Evolutionary conservation across 768 basidiomycete genomes (phyloP), one percentile per base, ranked within the genome.

Genomic region (Leccinum aurantiacum): DNA sequence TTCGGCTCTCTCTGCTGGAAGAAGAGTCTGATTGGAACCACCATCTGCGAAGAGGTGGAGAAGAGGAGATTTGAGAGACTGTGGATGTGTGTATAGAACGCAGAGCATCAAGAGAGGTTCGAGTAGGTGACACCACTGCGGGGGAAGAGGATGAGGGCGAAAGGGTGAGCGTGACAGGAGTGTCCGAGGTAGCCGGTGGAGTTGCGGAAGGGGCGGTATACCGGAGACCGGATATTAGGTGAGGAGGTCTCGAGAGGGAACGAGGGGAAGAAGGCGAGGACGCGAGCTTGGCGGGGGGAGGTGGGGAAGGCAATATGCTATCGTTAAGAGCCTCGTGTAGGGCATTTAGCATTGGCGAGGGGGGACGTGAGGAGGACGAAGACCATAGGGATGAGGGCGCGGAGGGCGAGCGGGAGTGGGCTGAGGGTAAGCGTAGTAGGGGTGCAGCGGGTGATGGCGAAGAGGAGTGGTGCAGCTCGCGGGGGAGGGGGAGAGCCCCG

Each of bases 181-280:
- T 61, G 44, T 52, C 64, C 44, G 62, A 65, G 11, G 68, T 77
- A 66, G 13, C 78, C 0, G 86, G 83, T 14, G 88, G 73, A 1
- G 85, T 83, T 6, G 85, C 76, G 7, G 83, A 87, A 25, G 89
- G 88, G 25, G 88, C 79, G 0, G 88, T 84, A 2, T 82, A 78
- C 50, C 86, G 82, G 56, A 88, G 77, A 63, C 69, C 78, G 65
- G 82, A 80, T 55, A 87, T 71, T 56, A 84, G 79, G 8, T 81
- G 80, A 8, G 85, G 85, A 1, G 80, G 77, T 31, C 78, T 77
- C 0, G 75, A 65, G 29, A 79, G 70, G n/a, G 67, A 58, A 19
- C 61, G 74, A 10, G 76, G 62, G 17, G 71, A 53, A 29, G 67
- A 71, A 57, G 77, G 76, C 2, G 76, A 70, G 4, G 76, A 67